Conservation (phyloP, 345 rosid genomes). For the Lepidium africanum region DNA sequence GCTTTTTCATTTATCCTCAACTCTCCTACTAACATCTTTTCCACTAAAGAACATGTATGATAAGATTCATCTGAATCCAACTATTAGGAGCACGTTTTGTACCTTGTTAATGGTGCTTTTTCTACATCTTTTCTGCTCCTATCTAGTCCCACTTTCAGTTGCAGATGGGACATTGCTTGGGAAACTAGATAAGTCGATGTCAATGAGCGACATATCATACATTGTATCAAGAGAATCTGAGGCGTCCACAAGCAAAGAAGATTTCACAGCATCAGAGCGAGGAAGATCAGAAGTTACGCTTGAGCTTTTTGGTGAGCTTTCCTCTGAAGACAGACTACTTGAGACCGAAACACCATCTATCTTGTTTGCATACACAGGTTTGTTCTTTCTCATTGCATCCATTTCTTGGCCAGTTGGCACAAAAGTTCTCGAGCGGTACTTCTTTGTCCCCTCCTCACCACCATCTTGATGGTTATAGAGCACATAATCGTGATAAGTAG, state of each 20-base stretch:
- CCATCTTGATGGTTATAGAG: conserved; percentile 83
- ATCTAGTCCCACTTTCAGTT: conserved; percentile 48
- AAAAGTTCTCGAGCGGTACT: conserved; percentile 89
- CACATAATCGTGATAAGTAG: conserved; percentile 97
- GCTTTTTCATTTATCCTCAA: conserved; percentile 14
- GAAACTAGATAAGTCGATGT: conserved; percentile 74
- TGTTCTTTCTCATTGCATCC: conserved; percentile 89
- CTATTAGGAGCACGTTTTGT: conserved; percentile 12
- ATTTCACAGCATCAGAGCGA: conserved; percentile 43
- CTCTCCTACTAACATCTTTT: conserved; percentile 13
- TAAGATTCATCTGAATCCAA: conserved; percentile 6
- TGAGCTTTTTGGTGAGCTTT: conserved; percentile 47
- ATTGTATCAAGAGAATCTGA: conserved; percentile 47
- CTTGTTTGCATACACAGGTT: conserved; percentile 56
- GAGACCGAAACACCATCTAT: conserved; percentile 75
- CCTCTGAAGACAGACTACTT: conserved; percentile 54
- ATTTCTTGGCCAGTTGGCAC: conserved; percentile 98
- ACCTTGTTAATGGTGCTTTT: conserved; percentile 15
- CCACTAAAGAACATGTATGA: conserved; percentile 19
- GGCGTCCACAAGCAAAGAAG: conserved; percentile 62
- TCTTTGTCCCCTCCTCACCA: conserved; percentile 74
- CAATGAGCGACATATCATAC: conserved; percentile 84
- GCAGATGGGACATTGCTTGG: conserved; percentile 76
- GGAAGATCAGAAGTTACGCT: conserved; percentile 33
- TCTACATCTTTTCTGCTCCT: conserved; percentile 28